These are phyloP conservation scores for Lagenaria siceraria DNA, from an alignment of 306 rosid genomes.

Conservation along the genomic window DNA sequence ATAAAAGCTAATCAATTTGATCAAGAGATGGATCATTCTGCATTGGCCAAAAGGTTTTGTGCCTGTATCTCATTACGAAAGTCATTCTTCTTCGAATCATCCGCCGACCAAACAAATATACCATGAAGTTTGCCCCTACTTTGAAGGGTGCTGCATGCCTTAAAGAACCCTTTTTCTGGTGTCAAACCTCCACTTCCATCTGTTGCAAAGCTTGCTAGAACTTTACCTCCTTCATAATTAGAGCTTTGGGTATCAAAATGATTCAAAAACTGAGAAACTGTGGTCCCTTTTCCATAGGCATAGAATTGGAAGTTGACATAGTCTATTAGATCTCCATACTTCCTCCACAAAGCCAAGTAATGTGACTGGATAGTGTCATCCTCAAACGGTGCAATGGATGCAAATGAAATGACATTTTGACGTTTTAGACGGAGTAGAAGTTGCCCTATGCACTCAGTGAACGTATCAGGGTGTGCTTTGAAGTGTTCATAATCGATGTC, in stretches of 20 bases:
- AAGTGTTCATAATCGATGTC: conserved; percentile 51
- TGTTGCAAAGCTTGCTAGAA: conserved; percentile 46
- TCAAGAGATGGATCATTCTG: not conserved
- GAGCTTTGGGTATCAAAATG: conserved; percentile 46
- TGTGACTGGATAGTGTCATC: conserved; percentile 38
- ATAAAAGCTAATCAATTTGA: not conserved
- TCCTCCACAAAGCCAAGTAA: conserved; percentile 62
- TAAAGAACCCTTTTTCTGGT: conserved; percentile 46
- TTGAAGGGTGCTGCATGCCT: conserved; percentile 35
- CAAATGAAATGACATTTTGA: conserved; percentile 33
- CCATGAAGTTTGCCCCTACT: conserved; percentile 41
- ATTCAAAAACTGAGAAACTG: conserved; percentile 35
- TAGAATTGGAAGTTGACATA: conserved; percentile 82
- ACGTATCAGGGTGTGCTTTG: conserved; percentile 28
- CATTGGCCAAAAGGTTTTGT: conserved; percentile 41
- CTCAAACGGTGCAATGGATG: conserved; percentile 62
- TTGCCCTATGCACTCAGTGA: conserved; percentile 48
- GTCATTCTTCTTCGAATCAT: conserved; percentile 51
- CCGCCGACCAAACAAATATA: conserved; percentile 66
- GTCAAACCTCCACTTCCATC: conserved; percentile 56
- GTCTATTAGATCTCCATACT: conserved; percentile 42
- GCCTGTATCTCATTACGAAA: conserved; percentile 57
- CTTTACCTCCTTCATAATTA: conserved; percentile 47
- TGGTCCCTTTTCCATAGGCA: conserved; percentile 47
- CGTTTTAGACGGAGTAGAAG: conserved; percentile 31